These are phyloP conservation scores for Erodium texanum DNA, from an alignment of 441 rosid genomes.

Conservation along the genomic window DNA sequence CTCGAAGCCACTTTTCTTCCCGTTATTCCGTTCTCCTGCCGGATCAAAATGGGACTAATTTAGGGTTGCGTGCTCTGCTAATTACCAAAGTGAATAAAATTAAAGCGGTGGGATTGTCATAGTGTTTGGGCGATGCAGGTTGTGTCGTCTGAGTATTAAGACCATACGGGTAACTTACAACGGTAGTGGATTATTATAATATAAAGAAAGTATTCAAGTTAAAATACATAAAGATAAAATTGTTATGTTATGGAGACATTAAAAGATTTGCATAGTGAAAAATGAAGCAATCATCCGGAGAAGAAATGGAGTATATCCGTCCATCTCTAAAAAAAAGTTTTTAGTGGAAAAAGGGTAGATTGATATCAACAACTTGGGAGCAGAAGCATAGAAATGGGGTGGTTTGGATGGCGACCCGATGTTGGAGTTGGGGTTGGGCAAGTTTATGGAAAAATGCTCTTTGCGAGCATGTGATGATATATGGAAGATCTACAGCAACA, in stretches of 20 bases:
- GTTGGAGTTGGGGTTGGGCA: not conserved
- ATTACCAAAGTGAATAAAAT: not conserved
- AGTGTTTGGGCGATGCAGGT: too few relatives aligned
- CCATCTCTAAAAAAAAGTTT: not conserved
- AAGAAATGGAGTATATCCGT: too few relatives aligned
- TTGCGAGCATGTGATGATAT: not conserved
- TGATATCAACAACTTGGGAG: not conserved
- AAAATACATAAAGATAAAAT: too few relatives aligned
- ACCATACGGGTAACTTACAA: too few relatives aligned
- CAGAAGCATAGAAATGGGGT: not conserved
- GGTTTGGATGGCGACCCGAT: not conserved
- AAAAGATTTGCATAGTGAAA: too few relatives aligned
- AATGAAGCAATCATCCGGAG: not conserved
- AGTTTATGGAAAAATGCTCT: not conserved
- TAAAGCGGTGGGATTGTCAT: too few relatives aligned
- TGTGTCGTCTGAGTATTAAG: too few relatives aligned
- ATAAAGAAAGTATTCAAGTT: too few relatives aligned
- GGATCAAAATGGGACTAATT: not conserved
- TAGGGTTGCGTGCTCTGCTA: not conserved
- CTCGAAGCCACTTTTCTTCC: conserved; percentile 1
- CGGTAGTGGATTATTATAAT: too few relatives aligned
- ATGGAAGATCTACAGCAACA: too few relatives aligned
- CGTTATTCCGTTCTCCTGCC: not conserved
- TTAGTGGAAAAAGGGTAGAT: not conserved
- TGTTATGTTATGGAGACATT: too few relatives aligned